A percentile compares a stretch with the other conserved stretches of the same genome.
phyloP scores from a whole-genome alignment of 345 rosid genomes.

The Heritiera fomes region DNA sequence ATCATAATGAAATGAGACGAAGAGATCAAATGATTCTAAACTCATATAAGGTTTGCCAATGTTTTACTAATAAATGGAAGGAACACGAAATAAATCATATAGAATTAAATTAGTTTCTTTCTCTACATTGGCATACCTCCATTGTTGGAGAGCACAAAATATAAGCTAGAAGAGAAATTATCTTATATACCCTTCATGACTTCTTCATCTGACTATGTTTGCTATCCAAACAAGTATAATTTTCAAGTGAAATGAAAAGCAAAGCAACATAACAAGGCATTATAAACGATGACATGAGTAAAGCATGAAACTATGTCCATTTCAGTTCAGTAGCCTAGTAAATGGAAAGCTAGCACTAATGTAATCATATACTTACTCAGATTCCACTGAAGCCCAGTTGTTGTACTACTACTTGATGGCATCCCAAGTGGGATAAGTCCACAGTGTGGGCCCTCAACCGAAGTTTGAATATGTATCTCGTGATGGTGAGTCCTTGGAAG shows the following conservation, averaged over 20 bases:
- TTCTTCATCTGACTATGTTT: not conserved
- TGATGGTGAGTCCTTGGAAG: slow-evolving; percentile 71
- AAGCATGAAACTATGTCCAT: slow-evolving; percentile 1
- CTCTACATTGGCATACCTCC: not conserved
- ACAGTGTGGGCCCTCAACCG: slow-evolving; percentile 83
- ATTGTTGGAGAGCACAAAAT: not conserved
- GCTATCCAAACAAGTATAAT: not conserved
- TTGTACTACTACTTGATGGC: slow-evolving; percentile 69
- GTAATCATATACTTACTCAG: slow-evolving; percentile 55
- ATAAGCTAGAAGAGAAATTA: not conserved
- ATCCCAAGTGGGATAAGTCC: slow-evolving; percentile 85
- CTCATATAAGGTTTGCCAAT: not conserved
- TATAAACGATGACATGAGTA: slow-evolving; percentile 11
- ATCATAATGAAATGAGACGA: not conserved
- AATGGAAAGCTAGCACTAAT: slow-evolving; percentile 13
- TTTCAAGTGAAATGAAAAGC: slow-evolving; percentile 3
- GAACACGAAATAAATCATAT: not conserved
- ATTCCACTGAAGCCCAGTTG: slow-evolving; percentile 91
- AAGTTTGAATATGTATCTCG: slow-evolving; percentile 57
- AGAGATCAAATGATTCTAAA: not conserved
- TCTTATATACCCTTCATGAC: not conserved
- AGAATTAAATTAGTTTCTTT: not conserved
- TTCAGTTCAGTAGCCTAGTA: not conserved
- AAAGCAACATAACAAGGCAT: not conserved
- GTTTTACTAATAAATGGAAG: not conserved